These are phyloP conservation scores for Coemansia sp. DNA, from an alignment of 192 early-diverging fungal genomes.

Conservation along the genomic window DNA sequence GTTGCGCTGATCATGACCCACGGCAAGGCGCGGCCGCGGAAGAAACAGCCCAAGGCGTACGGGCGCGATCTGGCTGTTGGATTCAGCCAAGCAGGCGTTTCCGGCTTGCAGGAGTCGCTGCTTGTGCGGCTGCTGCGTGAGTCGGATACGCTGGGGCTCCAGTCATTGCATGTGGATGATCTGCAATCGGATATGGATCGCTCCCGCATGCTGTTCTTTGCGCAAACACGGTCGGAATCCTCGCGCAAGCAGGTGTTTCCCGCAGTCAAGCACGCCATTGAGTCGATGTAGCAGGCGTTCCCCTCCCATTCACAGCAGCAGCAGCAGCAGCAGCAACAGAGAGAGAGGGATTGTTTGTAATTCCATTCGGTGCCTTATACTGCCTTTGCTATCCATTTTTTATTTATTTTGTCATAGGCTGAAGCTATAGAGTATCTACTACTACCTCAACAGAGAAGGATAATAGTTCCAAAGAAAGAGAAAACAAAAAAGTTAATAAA, in stretches of 20 bases:
- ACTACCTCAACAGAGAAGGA: not conserved
- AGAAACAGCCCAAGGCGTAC: constrained; percentile 23
- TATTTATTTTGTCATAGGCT: too few relatives aligned
- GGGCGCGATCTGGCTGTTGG: constrained; percentile 40
- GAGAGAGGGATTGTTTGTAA: not conserved
- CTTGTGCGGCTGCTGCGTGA: constrained; percentile 11
- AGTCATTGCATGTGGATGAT: not conserved
- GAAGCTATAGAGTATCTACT: too few relatives aligned
- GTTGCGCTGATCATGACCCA: constrained; percentile 50
- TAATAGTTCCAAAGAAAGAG: not conserved
- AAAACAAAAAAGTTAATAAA: constrained; percentile 13
- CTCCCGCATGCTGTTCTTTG: constrained; percentile 11
- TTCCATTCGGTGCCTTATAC: too few relatives aligned
- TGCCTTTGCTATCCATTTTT: too few relatives aligned
- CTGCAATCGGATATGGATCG: not conserved
- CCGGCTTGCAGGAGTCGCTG: not conserved
- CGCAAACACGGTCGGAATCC: constrained; percentile 24
- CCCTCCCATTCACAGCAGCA: not conserved
- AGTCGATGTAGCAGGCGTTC: constrained; percentile 5
- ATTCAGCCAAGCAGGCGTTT: not conserved
- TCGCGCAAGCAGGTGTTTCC: constrained; percentile 54
- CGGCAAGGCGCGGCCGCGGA: constrained; percentile 28
- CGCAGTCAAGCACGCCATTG: constrained; percentile 27
- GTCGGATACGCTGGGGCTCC: constrained; percentile 12
- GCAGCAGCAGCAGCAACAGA: not conserved